These are phyloP conservation scores for Arachnopeziza araneosa DNA, from an alignment of 2,329 filamentous ascomycete species.

Conservation along the genomic window DNA sequence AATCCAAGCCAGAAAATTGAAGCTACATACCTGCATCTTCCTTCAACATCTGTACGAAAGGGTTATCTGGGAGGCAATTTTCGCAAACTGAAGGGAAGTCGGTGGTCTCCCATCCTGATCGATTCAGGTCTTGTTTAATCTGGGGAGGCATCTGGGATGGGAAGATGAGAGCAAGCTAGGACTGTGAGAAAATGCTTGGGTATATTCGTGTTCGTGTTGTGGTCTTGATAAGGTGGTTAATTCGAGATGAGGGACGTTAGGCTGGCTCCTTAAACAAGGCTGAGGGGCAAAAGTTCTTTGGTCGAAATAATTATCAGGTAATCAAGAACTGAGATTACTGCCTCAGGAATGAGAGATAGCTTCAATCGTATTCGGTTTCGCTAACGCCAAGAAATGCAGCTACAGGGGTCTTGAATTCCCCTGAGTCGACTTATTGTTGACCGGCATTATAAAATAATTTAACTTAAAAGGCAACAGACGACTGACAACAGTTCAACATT, in stretches of 20 bases:
- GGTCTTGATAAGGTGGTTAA: background rate
- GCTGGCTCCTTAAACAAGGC: background rate
- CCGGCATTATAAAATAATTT: background rate
- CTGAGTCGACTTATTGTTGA: background rate
- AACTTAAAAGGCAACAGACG: background rate
- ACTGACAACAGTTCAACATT: background rate
- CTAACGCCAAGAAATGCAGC: background rate
- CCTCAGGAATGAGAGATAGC: background rate
- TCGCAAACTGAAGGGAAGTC: conserved; percentile 87
- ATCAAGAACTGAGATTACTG: background rate
- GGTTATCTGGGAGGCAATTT: conserved; percentile 90
- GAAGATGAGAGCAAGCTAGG: background rate
- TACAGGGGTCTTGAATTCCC: background rate
- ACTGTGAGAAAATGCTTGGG: background rate
- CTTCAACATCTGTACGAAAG: conserved; percentile 98
- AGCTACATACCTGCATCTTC: conserved; percentile 67
- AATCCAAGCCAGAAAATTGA: background rate
- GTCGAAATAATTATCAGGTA: background rate
- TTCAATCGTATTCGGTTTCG: background rate
- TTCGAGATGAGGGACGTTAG: background rate
- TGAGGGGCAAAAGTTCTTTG: background rate
- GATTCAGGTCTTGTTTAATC: conserved; percentile 93
- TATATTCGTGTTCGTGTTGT: background rate
- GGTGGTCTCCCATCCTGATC: conserved; percentile 92
- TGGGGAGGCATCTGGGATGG: conserved; percentile 66